These are phyloP conservation scores for Teratosphaeria epicoccoides DNA, from an alignment of 2,329 filamentous ascomycete genomes.

Conservation along the genomic window DNA sequence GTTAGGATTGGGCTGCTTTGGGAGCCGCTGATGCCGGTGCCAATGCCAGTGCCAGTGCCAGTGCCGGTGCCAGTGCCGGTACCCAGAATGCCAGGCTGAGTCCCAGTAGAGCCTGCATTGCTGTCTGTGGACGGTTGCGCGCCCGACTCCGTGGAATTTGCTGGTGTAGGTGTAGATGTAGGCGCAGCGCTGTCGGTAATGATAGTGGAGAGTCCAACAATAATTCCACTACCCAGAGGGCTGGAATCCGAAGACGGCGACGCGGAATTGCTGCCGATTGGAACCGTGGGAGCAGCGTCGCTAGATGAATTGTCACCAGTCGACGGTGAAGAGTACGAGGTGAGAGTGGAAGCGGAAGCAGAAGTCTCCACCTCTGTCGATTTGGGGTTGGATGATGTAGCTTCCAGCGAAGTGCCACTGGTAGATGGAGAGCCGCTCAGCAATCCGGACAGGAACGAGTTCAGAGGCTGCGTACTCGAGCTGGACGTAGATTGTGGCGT, in stretches of 20 bases:
- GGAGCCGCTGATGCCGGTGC: no score
- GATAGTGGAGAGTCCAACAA: slow-evolving; percentile 25
- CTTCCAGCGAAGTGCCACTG: neutral
- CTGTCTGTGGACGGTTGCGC: no score
- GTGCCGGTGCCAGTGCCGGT: no score
- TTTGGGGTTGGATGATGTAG: neutral
- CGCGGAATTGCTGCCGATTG: slow-evolving; percentile 1
- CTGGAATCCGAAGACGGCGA: slow-evolving; percentile 3
- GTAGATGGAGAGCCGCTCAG: neutral
- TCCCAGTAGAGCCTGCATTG: no score
- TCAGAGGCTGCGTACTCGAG: neutral
- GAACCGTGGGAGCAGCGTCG: slow-evolving; percentile 2
- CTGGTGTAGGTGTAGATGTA: neutral
- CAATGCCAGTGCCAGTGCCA: no score
- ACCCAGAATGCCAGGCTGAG: no score
- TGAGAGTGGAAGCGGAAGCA: neutral
- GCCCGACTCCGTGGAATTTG: neutral
- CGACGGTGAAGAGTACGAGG: neutral
- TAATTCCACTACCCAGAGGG: slow-evolving; percentile 16
- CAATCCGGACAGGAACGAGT: neutral
- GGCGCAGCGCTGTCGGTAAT: neutral
- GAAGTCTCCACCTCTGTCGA: neutral
- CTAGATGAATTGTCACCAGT: neutral
- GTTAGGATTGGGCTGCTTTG: neutral
- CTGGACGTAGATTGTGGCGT: neutral